Base-by-base conservation (phyloP, 768 basidiomycete genomes). In the Suillus alpinus region DNA sequence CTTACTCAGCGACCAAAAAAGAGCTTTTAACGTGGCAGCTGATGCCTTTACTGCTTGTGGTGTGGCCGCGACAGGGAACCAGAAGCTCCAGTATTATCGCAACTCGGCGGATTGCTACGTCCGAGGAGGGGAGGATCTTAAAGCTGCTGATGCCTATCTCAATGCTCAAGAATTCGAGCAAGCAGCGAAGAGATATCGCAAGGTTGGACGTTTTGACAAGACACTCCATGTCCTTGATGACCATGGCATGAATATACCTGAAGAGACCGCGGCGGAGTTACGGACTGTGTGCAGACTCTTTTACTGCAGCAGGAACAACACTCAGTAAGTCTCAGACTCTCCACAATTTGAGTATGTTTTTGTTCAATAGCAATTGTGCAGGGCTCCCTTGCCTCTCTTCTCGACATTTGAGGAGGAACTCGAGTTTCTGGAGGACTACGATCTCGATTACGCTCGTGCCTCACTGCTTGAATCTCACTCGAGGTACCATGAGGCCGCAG, bases 381-480 rank as follows among this genome's bases (percentile, higher is more conserved):
- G 88, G 23, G 69, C 73, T 73, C 81, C 68, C 79, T 79, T 26
- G 58, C 73, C 58, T 7, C 67, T 89, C 3, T 90, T 90, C 60
- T 62, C 73, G 0, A 74, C 78, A 0, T 71, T 77, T 0, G 82
- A 88, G 23, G 83, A 86, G 23, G 76, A 77, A 20, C 63, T 86
- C n/a, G 79, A 81, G 40, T 90, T 84, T 60, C 75, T 86, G 18
- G 81, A 86, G 58, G 78, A 83, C 4, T 77, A 78, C 47, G 81
- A 80, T 39, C 70, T 89, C 6, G 82, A 85, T 63, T 61, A 76
- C 13, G 79, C 82, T 7, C 82, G 76, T 7, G 80, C 81, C 0
- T 68, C 71, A 0, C 63, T 88, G 8, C 73, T 86, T 13, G 74
- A 76, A 32, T 69, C 72, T 4, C 73, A 79, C 12, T 79, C 77